A percentile compares a stretch with the other conserved stretches of the same genome.
phyloP scores from a whole-genome alignment of 2,329 filamentous ascomycete genomes.

The Gremmenia infestans region DNA sequence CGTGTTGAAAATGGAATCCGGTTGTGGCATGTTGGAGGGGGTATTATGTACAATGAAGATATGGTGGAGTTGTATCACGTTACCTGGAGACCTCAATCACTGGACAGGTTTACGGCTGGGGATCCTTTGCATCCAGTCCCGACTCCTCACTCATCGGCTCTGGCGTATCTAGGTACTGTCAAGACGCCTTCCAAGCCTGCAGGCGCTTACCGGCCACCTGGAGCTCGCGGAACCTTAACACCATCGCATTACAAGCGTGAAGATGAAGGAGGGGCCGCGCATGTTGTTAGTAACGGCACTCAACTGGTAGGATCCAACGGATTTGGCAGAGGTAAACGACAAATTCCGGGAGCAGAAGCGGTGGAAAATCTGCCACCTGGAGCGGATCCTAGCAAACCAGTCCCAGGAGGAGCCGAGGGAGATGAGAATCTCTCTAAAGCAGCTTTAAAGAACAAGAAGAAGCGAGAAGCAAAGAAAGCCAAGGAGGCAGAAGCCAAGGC shows the following conservation, averaged over 20 bases:
- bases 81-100: constrained; percentile 73
- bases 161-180: constrained; percentile 74
- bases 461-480: constrained; percentile 86
- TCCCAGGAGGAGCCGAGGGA: constrained; percentile 54
- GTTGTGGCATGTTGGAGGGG: constrained; percentile 86
- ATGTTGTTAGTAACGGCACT: constrained; percentile 72
- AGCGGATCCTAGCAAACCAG: constrained; percentile 59
- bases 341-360: constrained; percentile 82
- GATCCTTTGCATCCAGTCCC: constrained; percentile 74
- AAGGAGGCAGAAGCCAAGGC: constrained; percentile 69
- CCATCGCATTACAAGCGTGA: constrained; percentile 96
- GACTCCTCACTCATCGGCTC: constrained; percentile 74
- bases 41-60: constrained; percentile 91
- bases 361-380: constrained; percentile 61
- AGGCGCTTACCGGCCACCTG: constrained; percentile 93
- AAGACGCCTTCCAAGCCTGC: constrained; percentile 96
- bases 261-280: constrained; percentile 90
- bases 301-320: constrained; percentile 63
- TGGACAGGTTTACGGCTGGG: constrained; percentile 52
- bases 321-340: constrained; percentile 70
- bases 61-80: constrained; percentile 93
- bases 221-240: constrained; percentile 81
- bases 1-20: constrained; percentile 96
- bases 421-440: constrained; percentile 73
- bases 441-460: constrained; percentile 97